phyloP scores from a whole-genome alignment of 2,329 filamentous ascomycete genomes.

The Microsporum ferrugineum region DNA sequence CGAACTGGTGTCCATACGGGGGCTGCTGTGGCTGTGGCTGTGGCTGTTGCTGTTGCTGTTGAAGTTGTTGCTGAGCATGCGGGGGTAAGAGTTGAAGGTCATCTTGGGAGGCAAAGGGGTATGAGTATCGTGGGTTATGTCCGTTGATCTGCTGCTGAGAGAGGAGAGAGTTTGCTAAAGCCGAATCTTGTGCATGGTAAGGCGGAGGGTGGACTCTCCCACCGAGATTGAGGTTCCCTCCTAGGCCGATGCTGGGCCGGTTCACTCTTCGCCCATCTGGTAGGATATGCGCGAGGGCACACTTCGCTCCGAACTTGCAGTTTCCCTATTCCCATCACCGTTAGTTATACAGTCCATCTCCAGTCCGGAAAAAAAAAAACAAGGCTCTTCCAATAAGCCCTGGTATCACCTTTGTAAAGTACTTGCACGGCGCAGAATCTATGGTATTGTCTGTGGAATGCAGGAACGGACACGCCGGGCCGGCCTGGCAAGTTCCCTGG shows the following conservation, averaged over 20 bases:
- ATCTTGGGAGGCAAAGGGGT: conserved; percentile 33
- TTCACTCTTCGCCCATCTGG: conserved; percentile 90
- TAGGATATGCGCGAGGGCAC: conserved; percentile 89
- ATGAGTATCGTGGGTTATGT: conserved; percentile 36
- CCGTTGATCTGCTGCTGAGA: conserved; percentile 44
- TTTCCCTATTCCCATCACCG: conserved; percentile 58
- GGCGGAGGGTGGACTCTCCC: conserved; percentile 56
- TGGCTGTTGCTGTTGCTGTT: neutral
- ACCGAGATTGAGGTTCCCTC: conserved; percentile 49
- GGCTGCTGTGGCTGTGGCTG: conserved; percentile 11
- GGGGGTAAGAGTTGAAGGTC: conserved; percentile 30
- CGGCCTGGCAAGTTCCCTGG: conserved; percentile 90
- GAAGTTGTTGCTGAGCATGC: conserved; percentile 17
- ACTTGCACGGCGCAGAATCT: conserved; percentile 88
- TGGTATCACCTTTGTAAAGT: conserved; percentile 77
- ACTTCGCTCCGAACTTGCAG: conserved; percentile 98
- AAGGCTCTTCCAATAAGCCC: neutral
- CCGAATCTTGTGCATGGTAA: conserved; percentile 55
- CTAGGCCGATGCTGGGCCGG: conserved; percentile 44
- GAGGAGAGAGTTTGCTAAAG: conserved; percentile 62
- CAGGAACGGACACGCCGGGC: conserved; percentile 89
- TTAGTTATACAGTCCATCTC: neutral
- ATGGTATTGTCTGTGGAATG: conserved; percentile 78
- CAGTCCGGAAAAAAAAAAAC: neutral
- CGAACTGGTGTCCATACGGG: conserved; percentile 25